phyloP scores from a whole-genome alignment of 768 basidiomycete species.

The Auricularia cornea region DNA sequence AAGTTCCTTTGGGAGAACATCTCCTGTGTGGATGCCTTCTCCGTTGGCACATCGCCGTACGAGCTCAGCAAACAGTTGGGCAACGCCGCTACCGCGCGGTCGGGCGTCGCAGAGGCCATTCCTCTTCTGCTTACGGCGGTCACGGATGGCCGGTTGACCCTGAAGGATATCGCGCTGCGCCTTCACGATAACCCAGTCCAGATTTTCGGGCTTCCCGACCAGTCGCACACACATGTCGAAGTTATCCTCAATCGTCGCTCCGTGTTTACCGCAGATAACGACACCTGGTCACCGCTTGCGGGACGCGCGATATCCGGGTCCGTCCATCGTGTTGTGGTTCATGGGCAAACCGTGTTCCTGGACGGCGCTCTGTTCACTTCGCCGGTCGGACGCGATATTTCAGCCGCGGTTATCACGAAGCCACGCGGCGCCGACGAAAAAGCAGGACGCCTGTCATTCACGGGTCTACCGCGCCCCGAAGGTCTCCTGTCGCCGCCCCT shows the following conservation, averaged over 20 bases:
- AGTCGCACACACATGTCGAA: constrained; percentile 80
- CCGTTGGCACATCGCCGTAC: constrained; percentile 80
- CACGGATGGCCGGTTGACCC: constrained; percentile 62
- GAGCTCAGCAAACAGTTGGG: constrained; percentile 56
- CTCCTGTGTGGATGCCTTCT: constrained; percentile 80
- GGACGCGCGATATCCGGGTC: constrained; percentile 55
- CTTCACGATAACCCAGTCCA: constrained; percentile 86
- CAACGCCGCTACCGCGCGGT: constrained; percentile 52
- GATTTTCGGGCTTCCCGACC: constrained; percentile 88
- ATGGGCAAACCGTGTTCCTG: constrained; percentile 81
- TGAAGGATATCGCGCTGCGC: constrained; percentile 75
- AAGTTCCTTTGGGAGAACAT: constrained; percentile 78
- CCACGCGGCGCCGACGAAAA: constrained; percentile 18
- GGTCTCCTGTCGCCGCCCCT: constrained; percentile 3
- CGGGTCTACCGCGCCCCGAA: constrained; percentile 6
- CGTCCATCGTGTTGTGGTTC: constrained; percentile 85
- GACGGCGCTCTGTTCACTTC: constrained; percentile 66
- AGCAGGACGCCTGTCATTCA: constrained; percentile 6
- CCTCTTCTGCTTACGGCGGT: constrained; percentile 86
- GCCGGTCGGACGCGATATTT: constrained; percentile 64
- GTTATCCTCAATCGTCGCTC: constrained; percentile 77
- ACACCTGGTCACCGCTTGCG: constrained; percentile 79
- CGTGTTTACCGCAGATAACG: constrained; percentile 40
- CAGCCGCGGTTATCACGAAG: constrained; percentile 43
- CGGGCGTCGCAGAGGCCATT: constrained; percentile 81